These are phyloP conservation scores for Lepiota venenata DNA, from an alignment of 768 basidiomycete genomes.

Conservation along the genomic window DNA sequence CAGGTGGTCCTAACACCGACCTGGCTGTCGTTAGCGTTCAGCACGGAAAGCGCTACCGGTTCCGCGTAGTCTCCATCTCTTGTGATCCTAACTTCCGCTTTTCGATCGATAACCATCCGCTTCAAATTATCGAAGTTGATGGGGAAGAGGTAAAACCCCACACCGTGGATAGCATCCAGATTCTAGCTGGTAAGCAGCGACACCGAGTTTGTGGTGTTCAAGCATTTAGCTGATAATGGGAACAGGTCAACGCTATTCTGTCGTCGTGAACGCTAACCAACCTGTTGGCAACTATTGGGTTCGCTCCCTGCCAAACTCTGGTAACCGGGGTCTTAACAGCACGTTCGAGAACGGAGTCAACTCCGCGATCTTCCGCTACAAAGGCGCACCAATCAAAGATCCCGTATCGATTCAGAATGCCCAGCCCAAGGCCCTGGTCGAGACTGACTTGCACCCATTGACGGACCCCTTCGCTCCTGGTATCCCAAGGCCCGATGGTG, in stretches of 20 bases:
- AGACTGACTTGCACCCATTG: conserved; percentile 22
- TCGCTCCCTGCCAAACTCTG: conserved; percentile 23
- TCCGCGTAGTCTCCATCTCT: conserved; percentile 41
- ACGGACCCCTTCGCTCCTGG: conserved; percentile 20
- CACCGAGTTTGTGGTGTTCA: neutral
- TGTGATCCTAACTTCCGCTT: conserved; percentile 36
- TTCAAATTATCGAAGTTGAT: conserved; percentile 31
- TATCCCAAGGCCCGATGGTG: conserved; percentile 15
- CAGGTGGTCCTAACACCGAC: conserved; percentile 28
- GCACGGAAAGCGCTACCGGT: conserved; percentile 39
- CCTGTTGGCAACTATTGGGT: conserved; percentile 43
- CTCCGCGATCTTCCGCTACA: conserved; percentile 43
- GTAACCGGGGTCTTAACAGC: conserved; percentile 9
- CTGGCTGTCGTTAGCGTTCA: conserved; percentile 38
- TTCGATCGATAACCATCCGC: conserved; percentile 27
- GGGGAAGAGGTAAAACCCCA: neutral
- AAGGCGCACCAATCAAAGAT: conserved; percentile 30
- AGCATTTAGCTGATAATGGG: conserved; percentile 27
- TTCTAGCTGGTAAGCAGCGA: conserved; percentile 19
- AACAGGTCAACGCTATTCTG: conserved; percentile 36
- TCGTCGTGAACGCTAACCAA: conserved; percentile 36
- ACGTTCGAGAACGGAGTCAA: conserved; percentile 30
- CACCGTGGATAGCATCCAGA: conserved; percentile 25
- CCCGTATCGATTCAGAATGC: conserved; percentile 15
- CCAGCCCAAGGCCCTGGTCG: conserved; percentile 14